Evolutionary conservation across 2,329 filamentous ascomycete species (phyloP).

Genomic region (Reticulascus tulasneorum): DNA sequence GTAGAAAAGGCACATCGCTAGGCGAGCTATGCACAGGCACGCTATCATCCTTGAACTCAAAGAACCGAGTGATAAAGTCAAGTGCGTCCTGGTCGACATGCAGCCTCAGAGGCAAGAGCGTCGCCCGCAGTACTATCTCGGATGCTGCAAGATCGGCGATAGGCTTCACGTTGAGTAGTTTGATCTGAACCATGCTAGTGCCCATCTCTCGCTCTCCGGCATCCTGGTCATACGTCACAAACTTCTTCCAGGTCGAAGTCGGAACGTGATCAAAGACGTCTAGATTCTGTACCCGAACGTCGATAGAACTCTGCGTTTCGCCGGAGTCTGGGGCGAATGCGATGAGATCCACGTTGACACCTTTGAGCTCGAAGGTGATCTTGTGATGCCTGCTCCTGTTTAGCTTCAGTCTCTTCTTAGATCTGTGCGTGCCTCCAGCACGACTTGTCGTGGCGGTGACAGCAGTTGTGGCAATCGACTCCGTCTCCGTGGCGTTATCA

Average conservation of each 20-base stretch:
- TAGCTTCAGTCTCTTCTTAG: constrained; percentile 62
- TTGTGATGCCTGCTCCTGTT: constrained; percentile 88
- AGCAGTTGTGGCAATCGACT: constrained; percentile 78
- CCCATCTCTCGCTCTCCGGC: constrained; percentile 81
- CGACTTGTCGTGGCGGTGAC: constrained; percentile 55
- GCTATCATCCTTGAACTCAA: constrained; percentile 88
- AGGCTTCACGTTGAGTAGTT: constrained; percentile 84
- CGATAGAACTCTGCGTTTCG: constrained; percentile 83
- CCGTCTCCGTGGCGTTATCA: constrained; percentile 82
- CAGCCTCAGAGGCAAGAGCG: constrained; percentile 77
- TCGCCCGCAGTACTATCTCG: constrained; percentile 79
- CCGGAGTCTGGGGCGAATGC: constrained; percentile 71
- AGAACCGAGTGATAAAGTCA: constrained; percentile 95
- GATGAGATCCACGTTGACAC: constrained; percentile 77
- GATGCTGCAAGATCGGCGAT: constrained; percentile 79
- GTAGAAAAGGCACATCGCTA: constrained; percentile 78
- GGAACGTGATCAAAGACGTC: constrained; percentile 93
- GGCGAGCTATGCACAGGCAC: constrained; percentile 51
- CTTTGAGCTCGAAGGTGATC: constrained; percentile 88
- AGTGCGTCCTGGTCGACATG: constrained; percentile 97
- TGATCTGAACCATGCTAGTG: constrained; percentile 84
- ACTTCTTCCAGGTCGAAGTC: constrained; percentile 97
- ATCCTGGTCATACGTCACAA: constrained; percentile 88
- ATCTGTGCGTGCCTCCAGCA: constrained; percentile 35
- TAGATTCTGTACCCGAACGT: constrained; percentile 75